A percentile compares a stretch with the other conserved stretches of the same genome.
Evolutionary conservation across 2,329 filamentous ascomycete species (phyloP).

Genomic region (Venturia oleaginea): DNA sequence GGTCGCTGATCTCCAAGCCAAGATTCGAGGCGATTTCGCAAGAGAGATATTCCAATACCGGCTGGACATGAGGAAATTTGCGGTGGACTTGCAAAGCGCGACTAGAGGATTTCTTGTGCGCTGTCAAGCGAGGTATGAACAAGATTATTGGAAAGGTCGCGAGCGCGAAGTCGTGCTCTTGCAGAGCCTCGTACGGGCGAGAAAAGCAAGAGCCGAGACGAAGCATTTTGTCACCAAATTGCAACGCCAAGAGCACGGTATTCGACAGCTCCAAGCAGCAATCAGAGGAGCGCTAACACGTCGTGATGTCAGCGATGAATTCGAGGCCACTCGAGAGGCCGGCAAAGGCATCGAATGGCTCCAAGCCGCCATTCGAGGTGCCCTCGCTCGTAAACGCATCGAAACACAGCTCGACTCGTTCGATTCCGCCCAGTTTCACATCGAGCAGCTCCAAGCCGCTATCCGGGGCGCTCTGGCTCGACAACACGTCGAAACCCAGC

Average conservation of each 20-base stretch:
- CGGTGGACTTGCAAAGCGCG: constrained; percentile 68
- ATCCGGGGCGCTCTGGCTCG: constrained; percentile 21
- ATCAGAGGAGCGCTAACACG: constrained; percentile 41
- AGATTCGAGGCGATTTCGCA: constrained; percentile 79
- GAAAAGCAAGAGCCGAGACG: constrained; percentile 41
- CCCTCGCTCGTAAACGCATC: constrained; percentile 32
- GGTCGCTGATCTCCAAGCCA: constrained; percentile 74
- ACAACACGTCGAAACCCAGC: background rate
- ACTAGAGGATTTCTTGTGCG: constrained; percentile 69
- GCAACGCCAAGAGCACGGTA: constrained; percentile 35
- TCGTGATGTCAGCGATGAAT: constrained; percentile 38
- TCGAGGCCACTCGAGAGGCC: constrained; percentile 53
- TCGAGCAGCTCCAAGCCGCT: constrained; percentile 52
- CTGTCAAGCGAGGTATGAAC: constrained; percentile 50
- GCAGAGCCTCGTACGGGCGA: constrained; percentile 70
- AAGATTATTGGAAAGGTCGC: constrained; percentile 59
- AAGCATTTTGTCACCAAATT: constrained; percentile 39
- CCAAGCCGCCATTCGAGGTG: constrained; percentile 48
- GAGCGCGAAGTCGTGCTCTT: constrained; percentile 67
- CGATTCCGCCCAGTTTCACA: constrained; percentile 36
- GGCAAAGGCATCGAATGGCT: constrained; percentile 47
- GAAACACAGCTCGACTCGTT: constrained; percentile 43
- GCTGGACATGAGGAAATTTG: constrained; percentile 73
- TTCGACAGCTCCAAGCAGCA: constrained; percentile 48
- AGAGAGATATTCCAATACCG: constrained; percentile 76